Base-by-base conservation (phyloP, 2,329 filamentous ascomycete species). In the Alternaria alternata region DNA sequence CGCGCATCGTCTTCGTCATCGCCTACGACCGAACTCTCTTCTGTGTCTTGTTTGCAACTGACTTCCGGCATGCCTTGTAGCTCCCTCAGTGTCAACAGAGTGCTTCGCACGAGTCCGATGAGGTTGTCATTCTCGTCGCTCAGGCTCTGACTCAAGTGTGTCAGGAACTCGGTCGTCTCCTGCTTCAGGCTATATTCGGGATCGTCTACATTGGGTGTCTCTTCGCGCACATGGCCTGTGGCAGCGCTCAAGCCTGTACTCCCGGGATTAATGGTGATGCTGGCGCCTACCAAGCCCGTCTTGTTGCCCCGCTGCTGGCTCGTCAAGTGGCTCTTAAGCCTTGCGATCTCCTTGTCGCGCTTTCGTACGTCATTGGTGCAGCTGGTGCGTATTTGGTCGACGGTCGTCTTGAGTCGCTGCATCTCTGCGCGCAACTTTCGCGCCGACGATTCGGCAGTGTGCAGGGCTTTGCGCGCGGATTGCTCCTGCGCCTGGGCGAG, bases 111-210 rank as follows among this genome's bases (percentile, higher is more conserved):
- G 30, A 97, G 83, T 1, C 82, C 83, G 38, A 96, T 87, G 12
- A 98, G 80, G 5, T 87, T 86, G 73, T 97, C 94, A 71, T 99
- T 99, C 78, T 99, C 95, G 67, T 96, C 92, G 72, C 93, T 95
- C 59, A 98, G 81, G 39, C 88, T 88, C 75, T 91, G 91, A 30
- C 92, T 94, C 59, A 97, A 81, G 72, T 91, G 89, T 0, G 94
- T 95, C 58, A 99, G 82, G 74, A 97, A 97, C 51, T 93, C 89
- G 48, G 94, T 97, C 5, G 94, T 96, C 80, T 98, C 95, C 75
- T 90, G 88, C 70, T 89, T 89, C 62, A 98, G 81, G 68, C 88
- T 91, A 78, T 94, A 89, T 54, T 79, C 85, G 61, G 79, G 87
- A 76, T 81, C 87, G 75, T 79, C 85, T 11, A 87, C 66, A 44